Conservation (phyloP, 768 basidiomycete genomes). For the Serpula lacrymans region DNA sequence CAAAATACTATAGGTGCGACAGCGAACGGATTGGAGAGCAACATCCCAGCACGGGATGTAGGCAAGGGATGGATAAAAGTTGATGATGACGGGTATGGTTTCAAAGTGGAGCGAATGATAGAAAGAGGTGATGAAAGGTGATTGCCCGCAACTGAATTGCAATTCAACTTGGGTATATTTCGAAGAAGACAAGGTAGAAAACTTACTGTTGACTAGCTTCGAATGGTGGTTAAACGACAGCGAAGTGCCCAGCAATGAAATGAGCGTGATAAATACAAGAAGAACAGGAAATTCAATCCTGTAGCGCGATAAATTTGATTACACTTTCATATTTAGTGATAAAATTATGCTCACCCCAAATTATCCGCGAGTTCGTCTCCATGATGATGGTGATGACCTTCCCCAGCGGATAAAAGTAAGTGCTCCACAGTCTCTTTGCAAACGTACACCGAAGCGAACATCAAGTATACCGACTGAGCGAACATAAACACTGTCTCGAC, state of each 20-base stretch:
- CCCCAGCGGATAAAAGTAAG: slow-evolving; percentile 73
- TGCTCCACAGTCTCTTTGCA: slow-evolving; percentile 98
- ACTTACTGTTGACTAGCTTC: slow-evolving; percentile 62
- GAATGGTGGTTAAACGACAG: slow-evolving; percentile 59
- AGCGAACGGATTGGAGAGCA: slow-evolving; percentile 74
- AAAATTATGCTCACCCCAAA: slow-evolving; percentile 33
- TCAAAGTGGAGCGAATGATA: slow-evolving; percentile 45
- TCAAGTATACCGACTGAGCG: slow-evolving; percentile 87
- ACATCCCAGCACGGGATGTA: slow-evolving; percentile 5
- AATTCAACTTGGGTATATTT: not conserved
- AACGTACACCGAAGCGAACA: slow-evolving; percentile 93
- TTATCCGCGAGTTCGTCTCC: slow-evolving; percentile 46
- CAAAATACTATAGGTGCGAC: slow-evolving; percentile 61
- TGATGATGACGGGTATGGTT: slow-evolving; percentile 22
- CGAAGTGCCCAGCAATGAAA: slow-evolving; percentile 57
- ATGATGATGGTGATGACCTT: slow-evolving; percentile 64
- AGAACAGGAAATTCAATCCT: slow-evolving; percentile 69
- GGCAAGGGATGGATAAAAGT: slow-evolving; percentile 1
- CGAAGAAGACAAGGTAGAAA: not conserved
- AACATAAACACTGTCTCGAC: slow-evolving; percentile 74
- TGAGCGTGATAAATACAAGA: slow-evolving; percentile 51
- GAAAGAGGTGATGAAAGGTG: slow-evolving; percentile 53
- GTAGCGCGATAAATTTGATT: too few relatives aligned
- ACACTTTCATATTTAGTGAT: too few relatives aligned
- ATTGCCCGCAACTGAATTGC: slow-evolving; percentile 52